Evolutionary conservation across 352 stramenopile genomes (phyloP), one percentile per base, ranked within the genome.

Genomic region (Pythium volutum): DNA sequence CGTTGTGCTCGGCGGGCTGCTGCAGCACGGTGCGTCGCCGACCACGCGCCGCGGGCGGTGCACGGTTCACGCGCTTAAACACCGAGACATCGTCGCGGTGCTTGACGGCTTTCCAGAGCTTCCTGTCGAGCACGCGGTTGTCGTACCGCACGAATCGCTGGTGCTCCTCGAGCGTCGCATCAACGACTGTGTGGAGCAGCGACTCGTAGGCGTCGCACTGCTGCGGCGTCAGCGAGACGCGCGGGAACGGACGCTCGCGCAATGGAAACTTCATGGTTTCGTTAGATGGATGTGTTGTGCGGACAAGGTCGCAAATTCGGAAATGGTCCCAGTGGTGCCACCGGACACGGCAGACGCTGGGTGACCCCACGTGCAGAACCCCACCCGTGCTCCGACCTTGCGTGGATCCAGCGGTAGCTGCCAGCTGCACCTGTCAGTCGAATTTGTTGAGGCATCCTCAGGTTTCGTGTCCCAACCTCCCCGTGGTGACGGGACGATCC

Each of bases 101-200:
- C 57, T 70, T 75, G 55, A 78, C 65, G 6, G 43, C 22, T 34
- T 75, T 75, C 71, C 71, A 78, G 8, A 48, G 50, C 53, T 66
- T 70, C 27, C 57, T 61, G 39, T 58, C 43, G 33, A 77, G 39
- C 45, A 52, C 55, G 34, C 70, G 67, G 36, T 62, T 62, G n/a
- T 72, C 55, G 5, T 57, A 14, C 33, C 49, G 51, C 23, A 63
- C 60, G 29, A 71, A 72, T 4, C 22, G 27, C 15, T 75, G 51
- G 39, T 75, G 70, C 34, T 73, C 53, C 26, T 22, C 49, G 20
- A 77, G 25, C 16, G 67, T 69, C 34, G 62, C 58, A 14, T 67
- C 25, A 0, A 77, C 25, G 12, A 74, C 23, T 9, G 27, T 33
- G 9, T 50, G 16, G 12, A 51, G 55, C 0, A 66, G 23, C 1